A percentile compares a stretch with the other conserved stretches of the same genome.
Conservation (phyloP, 345 rosid genomes). For the Salix viminalis region DNA sequence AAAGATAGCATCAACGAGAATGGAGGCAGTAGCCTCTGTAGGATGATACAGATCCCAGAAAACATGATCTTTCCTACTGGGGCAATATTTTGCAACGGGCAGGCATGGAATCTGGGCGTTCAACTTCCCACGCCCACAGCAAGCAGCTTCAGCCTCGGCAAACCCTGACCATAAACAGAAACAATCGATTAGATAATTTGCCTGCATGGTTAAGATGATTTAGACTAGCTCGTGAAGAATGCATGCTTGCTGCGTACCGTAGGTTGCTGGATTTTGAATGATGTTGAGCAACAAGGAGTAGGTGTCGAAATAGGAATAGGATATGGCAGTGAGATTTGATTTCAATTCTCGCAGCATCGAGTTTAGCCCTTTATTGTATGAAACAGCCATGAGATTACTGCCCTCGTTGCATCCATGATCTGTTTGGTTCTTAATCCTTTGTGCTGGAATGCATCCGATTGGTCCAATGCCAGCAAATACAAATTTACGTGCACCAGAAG, state of each 20-base stretch:
- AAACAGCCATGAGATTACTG: constrained; percentile 33
- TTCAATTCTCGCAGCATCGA: constrained; percentile 38
- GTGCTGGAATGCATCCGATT: constrained; percentile 57
- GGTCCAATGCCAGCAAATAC: constrained; percentile 41
- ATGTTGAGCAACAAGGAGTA: constrained; percentile 33
- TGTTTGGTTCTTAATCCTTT: constrained; percentile 36
- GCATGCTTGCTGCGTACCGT: constrained; percentile 30
- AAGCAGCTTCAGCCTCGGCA: constrained; percentile 21
- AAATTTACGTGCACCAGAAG: constrained; percentile 47
- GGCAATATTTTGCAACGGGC: constrained; percentile 18
- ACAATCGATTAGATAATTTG: constrained; percentile 12
- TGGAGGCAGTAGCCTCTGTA: constrained; percentile 14
- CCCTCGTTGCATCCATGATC: constrained; percentile 39
- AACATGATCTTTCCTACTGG: constrained; percentile 19
- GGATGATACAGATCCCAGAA: constrained; percentile 27
- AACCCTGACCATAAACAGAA: constrained; percentile 41
- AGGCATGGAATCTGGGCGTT: constrained; percentile 16
- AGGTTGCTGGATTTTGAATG: constrained; percentile 42
- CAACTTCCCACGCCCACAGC: constrained; percentile 25
- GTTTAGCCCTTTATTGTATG: constrained; percentile 43
- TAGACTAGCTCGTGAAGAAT: background rate
- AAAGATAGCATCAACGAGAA: constrained; percentile 9
- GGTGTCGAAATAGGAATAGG: constrained; percentile 55
- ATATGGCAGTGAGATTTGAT: constrained; percentile 35
- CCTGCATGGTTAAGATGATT: background rate